Evolutionary conservation across 345 rosid genomes (phyloP).

Genomic region (Salix suchowensis): DNA sequence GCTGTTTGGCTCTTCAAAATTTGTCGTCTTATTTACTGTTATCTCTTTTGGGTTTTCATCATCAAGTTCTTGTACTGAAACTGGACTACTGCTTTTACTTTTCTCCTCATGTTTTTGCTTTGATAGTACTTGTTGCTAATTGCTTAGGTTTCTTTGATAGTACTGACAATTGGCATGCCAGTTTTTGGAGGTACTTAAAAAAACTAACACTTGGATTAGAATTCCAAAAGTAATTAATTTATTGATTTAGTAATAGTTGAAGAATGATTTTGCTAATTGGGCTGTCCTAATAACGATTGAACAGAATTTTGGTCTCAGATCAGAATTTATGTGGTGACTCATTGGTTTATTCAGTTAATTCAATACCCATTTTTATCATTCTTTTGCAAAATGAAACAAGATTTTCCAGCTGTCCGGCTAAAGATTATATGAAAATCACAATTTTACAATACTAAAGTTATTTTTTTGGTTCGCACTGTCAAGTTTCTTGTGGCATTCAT

Average conservation of each 20-base stretch:
- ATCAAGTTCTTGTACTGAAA: too few species aligned
- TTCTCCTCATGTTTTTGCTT: too few species aligned
- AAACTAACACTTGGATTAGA: not conserved
- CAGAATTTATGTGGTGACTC: not conserved
- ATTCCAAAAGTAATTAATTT: not conserved
- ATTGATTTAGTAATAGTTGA: not conserved
- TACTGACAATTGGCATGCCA: not conserved
- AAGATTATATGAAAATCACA: not conserved
- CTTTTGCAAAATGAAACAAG: not conserved
- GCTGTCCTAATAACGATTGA: not conserved
- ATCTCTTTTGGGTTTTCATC: not conserved
- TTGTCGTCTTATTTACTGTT: not conserved
- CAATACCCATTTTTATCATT: not conserved
- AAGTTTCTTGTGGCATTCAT: too few species aligned
- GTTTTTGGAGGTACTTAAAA: not conserved
- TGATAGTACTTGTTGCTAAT: not conserved
- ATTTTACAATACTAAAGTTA: not conserved
- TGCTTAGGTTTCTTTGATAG: not conserved
- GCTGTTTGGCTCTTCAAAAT: not conserved
- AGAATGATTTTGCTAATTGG: not conserved
- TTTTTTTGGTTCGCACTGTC: too few species aligned
- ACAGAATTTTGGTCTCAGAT: not conserved
- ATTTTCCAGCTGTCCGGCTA: not conserved
- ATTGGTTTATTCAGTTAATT: not conserved
- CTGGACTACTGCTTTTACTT: too few species aligned